These are phyloP conservation scores for Lactarius hengduanensis DNA, from an alignment of 768 basidiomycete genomes.

Conservation along the genomic window DNA sequence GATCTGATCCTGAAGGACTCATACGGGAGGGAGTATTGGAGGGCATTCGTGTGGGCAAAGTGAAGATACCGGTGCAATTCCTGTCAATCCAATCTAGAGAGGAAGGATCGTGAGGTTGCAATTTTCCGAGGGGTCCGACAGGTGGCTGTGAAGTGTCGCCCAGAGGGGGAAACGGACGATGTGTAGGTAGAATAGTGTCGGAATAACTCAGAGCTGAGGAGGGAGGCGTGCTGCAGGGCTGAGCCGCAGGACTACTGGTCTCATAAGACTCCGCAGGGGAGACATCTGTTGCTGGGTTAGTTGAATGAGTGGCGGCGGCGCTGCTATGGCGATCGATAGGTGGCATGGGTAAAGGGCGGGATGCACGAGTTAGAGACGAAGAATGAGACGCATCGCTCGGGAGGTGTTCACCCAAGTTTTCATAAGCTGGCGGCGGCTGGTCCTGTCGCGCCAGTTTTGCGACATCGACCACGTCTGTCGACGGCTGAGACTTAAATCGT, in stretches of 20 bases:
- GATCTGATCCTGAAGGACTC: conserved; percentile 20
- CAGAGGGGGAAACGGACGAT: conserved; percentile 25
- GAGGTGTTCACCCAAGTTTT: conserved; percentile 25
- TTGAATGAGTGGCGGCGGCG: neutral
- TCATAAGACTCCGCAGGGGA: conserved; percentile 3
- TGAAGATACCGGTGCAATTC: conserved; percentile 49
- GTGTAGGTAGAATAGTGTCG: conserved; percentile 13
- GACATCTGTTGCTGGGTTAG: neutral
- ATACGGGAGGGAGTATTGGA: conserved; percentile 39
- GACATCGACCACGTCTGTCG: conserved; percentile 28
- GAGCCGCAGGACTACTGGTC: neutral
- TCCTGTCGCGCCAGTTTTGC: conserved; percentile 26
- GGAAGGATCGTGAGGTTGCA: conserved; percentile 30
- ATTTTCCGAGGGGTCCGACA: conserved; percentile 27
- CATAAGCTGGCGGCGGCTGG: conserved; percentile 28
- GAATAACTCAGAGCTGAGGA: neutral
- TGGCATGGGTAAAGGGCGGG: conserved; percentile 23
- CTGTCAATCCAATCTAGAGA: conserved; percentile 38
- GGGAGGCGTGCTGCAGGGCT: conserved; percentile 1
- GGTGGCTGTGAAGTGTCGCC: conserved; percentile 34
- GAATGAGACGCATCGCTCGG: conserved; percentile 8
- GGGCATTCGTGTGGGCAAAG: conserved; percentile 49
- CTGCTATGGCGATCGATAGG: conserved; percentile 11
- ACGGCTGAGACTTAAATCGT: conserved; percentile 14
- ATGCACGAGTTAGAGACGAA: conserved; percentile 19